phyloP scores from a whole-genome alignment of 2,329 filamentous ascomycete species.

The Neopestalotiopsis clavispora region DNA sequence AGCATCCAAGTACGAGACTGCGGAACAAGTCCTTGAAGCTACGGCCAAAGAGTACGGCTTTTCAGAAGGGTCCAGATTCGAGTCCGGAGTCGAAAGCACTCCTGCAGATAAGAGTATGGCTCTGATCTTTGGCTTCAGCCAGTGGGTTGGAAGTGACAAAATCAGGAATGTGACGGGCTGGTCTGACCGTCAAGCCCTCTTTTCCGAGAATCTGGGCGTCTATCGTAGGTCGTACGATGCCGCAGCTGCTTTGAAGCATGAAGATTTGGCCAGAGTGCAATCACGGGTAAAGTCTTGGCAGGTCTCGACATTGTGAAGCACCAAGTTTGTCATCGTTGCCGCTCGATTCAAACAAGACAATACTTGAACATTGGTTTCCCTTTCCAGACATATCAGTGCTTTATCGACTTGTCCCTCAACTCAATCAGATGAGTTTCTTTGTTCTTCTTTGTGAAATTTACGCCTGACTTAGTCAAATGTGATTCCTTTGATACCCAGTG shows the following conservation, averaged over 20 bases:
- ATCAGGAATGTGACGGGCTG: conserved; percentile 45
- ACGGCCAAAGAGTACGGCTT: conserved; percentile 47
- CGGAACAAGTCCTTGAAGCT: conserved; percentile 41
- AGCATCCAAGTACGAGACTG: conserved; percentile 47
- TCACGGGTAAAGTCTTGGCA: conserved; percentile 18
- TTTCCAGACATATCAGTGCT: neutral
- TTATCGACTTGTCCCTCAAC: neutral
- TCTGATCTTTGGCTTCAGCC: conserved; percentile 40
- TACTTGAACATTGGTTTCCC: neutral
- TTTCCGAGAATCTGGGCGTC: conserved; percentile 40
- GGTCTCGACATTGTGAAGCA: neutral
- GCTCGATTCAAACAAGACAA: no score
- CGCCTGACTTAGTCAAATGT: neutral
- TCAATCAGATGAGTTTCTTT: neutral
- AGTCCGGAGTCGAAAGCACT: conserved; percentile 19
- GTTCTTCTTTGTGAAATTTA: neutral
- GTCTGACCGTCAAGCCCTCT: conserved; percentile 41
- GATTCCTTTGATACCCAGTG: neutral
- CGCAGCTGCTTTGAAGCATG: conserved; percentile 25
- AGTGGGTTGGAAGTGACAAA: conserved; percentile 49
- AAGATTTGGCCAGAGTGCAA: conserved; percentile 32
- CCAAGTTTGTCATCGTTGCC: neutral
- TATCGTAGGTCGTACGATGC: conserved; percentile 47
- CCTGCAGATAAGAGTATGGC: neutral
- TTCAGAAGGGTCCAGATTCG: conserved; percentile 32